Evolutionary conservation across 345 rosid genomes (phyloP), one percentile per base, ranked within the genome.

Genomic region (Populus alba): DNA sequence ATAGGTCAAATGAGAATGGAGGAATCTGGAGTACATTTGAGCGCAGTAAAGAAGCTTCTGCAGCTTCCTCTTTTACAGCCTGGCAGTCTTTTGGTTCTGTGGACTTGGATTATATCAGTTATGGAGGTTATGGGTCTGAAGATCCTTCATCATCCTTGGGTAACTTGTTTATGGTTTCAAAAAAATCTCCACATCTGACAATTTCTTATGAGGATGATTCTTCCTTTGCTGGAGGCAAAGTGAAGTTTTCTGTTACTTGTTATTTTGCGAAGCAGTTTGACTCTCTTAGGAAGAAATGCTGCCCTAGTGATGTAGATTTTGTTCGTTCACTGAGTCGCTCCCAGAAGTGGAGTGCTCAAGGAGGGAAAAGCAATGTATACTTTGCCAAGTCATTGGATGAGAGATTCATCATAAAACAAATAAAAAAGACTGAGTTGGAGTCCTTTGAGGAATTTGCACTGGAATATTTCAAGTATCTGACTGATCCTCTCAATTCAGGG

Each of bases 311-410:
- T 78, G 84, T 94, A 38, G 97, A 97, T 85, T 91, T 92, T 69
- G 83, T 97, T 66, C 86, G 96, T 68, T 97, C 98, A 23, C 79
- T 97, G 88, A 91, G 97, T 81, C 97, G 98, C 51, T 90, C 97
- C 74, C 90, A 82, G 78, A 91, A 86, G 80, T 97, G 99, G 99
- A 87, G 85, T 77, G 99, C 98, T 6, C 96, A 97, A 83, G 99
- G 99, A 75, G 99, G 99, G 16, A 94, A 97, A 84, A 94, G 97
- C 88, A 97, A 94, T 71, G 99, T 92, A 17, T 94, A 92, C 81
- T 97, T 97, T 41, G 98, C 97, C 29, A 97, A 89, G 86, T 91
- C 99, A 9, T 81, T 94, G 82, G 98, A 94, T 79, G 98, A 94
- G 86, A 90, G 99, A 85, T 94, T 97, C 75, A 94, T 97, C 27